These are phyloP conservation scores for Dalbergia cochinchinensis DNA, from an alignment of 306 rosid genomes.

Conservation along the genomic window DNA sequence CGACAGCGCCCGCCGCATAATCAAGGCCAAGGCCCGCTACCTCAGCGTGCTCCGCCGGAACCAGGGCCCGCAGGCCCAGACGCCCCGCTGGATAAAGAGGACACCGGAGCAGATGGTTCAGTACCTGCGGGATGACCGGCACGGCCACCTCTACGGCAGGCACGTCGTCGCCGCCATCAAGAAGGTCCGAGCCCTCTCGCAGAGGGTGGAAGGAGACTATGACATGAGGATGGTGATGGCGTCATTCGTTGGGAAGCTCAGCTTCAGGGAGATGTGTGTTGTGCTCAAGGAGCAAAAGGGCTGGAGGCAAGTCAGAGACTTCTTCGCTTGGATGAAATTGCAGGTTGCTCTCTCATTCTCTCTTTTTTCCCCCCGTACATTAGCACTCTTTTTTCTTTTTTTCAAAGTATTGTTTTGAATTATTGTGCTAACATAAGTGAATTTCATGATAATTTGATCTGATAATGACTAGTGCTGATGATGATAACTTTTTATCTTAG, in stretches of 20 bases:
- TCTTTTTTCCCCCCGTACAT: background rate
- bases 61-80: constrained; percentile 90
- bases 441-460: background rate
- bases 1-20: constrained; percentile 93
- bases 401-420: background rate
- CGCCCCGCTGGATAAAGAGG: constrained; percentile 88
- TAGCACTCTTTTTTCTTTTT: background rate
- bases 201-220: constrained; percentile 54
- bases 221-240: constrained; percentile 84
- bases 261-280: constrained; percentile 86
- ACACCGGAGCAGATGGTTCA: constrained; percentile 92
- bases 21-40: constrained; percentile 72
- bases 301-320: constrained; percentile 90
- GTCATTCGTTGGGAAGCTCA: constrained; percentile 80
- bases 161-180: constrained; percentile 90
- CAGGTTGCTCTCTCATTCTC: constrained; percentile 60
- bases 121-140: constrained; percentile 74
- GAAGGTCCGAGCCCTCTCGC: constrained; percentile 73
- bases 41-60: constrained; percentile 69
- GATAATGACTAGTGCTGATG: no score
- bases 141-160: constrained; percentile 78
- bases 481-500: no score
- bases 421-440: background rate
- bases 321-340: constrained; percentile 94
- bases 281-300: constrained; percentile 92